Percentiles rank a stretch among this genome's conserved stretches.
phyloP scores from a whole-genome alignment of 257 asterid species.

The Marsdenia floribunda region DNA sequence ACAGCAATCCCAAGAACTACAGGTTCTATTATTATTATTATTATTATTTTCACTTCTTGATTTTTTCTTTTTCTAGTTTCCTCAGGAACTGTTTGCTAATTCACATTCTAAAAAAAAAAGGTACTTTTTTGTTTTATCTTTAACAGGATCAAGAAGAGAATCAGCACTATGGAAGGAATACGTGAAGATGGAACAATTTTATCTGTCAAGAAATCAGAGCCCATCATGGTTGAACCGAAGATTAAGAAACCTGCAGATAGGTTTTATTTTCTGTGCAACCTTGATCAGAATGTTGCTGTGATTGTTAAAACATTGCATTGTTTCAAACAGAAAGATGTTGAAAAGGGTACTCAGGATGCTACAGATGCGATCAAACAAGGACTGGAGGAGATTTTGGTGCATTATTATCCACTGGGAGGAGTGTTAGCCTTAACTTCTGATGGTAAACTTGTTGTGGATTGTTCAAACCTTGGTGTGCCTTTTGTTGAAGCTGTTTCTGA shows the following conservation, averaged over 20 bases:
- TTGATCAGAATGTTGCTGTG: constrained; percentile 23
- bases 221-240: constrained; percentile 4
- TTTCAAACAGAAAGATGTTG: not conserved
- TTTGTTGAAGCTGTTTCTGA: constrained; percentile 20
- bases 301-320: constrained; percentile 19
- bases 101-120: not conserved
- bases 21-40: too few species aligned
- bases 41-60: too few species aligned
- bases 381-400: not conserved
- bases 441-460: constrained; percentile 19
- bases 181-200: not conserved
- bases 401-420: constrained; percentile 13
- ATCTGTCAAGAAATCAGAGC: constrained; percentile 8
- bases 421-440: not conserved
- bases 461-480: constrained; percentile 9
- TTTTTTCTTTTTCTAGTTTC: not conserved
- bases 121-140: not conserved
- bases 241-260: not conserved
- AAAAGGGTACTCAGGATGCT: not conserved
- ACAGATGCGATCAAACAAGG: constrained; percentile 5
- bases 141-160: not conserved
- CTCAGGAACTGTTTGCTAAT: not conserved
- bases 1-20: not conserved
- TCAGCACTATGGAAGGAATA: not conserved
- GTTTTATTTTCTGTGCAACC: constrained; percentile 20